Evolutionary conservation across 2,329 filamentous ascomycete species (phyloP), one percentile per base, ranked within the genome.

Genomic region (Colletotrichum liriopes): DNA sequence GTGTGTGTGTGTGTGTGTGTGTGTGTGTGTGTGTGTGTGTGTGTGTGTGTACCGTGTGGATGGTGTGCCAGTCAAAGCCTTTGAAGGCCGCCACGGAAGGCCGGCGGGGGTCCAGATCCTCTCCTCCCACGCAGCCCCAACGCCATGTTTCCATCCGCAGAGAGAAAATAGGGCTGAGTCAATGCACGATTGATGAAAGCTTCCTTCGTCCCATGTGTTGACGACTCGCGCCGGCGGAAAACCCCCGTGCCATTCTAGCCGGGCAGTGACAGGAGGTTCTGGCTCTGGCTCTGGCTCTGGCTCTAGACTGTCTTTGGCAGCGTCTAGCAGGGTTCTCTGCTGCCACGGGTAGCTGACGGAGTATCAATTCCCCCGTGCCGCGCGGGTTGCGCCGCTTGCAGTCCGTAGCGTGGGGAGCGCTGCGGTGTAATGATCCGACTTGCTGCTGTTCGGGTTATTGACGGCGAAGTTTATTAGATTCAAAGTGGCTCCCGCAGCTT

Each of bases 331-430:
- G 35, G 37, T 9, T 26, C 55, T 58, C 37, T 9, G 23, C 1
- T 32, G 4, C 16, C 26, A 29, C 12, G 49, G 23, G n/a, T 16
- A 32, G 37, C 32, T 56, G 59, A 69, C 69, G 69, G 69, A 55
- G 37, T 16, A 63, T 72, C 59, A 69, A 60, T 72, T 65, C 43
- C 29, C n/a, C 69, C 69, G 69, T 23, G n/a, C 65, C 59, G 69
- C 65, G 52, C 52, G 52, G 52, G 39, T 52, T 32, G 23, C 56
- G 29, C 35, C 3, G 11, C 11, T 37, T 37, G 35, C 35, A 37
- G 35, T 37, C 68, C 68, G 45, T 23, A 26, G 29, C 4, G 41
- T 26, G 26, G 16, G 35, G 23, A 43, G 29, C 29, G 23, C n/a
- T 20, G 37, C 20, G 55, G 26, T 35, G 47, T 23, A 26, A 55